Evolutionary conservation across 2,329 filamentous ascomycete species (phyloP).

Genomic region (Ceratocystis harringtonii): DNA sequence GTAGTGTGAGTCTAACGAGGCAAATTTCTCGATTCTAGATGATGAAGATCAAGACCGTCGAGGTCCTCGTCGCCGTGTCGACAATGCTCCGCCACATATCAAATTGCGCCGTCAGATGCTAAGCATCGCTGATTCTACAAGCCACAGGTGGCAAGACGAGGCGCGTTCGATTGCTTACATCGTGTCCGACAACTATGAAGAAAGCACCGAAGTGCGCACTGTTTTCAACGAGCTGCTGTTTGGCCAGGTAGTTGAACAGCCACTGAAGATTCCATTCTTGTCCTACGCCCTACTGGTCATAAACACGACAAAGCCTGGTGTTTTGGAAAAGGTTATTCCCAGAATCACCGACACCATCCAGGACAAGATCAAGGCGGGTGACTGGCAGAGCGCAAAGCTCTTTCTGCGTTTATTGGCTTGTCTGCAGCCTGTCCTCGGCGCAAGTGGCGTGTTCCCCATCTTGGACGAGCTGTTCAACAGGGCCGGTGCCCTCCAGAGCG

Average conservation of each 20-base stretch:
- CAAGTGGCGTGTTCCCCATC: constrained; percentile 70
- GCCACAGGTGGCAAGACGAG: constrained; percentile 66
- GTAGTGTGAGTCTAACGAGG: neutral
- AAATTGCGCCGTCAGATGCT: constrained; percentile 66
- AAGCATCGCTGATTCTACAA: constrained; percentile 64
- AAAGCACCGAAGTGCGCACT: constrained; percentile 52
- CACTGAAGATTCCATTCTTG: constrained; percentile 92
- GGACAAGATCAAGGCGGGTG: constrained; percentile 51
- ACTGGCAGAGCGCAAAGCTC: constrained; percentile 86
- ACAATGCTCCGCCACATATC: constrained; percentile 52
- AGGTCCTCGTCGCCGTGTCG: constrained; percentile 58
- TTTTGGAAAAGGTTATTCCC: constrained; percentile 55
- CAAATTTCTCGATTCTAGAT: constrained; percentile 21
- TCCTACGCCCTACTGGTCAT: constrained; percentile 67
- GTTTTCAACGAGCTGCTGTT: constrained; percentile 59
- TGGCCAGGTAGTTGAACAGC: constrained; percentile 75
- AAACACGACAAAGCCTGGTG: constrained; percentile 63
- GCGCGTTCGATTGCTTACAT: constrained; percentile 58
- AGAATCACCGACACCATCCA: constrained; percentile 49
- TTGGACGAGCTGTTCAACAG: constrained; percentile 81
- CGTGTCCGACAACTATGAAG: constrained; percentile 72
- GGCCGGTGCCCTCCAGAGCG: constrained; percentile 85
- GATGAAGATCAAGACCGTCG: constrained; percentile 60
- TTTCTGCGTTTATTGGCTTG: constrained; percentile 80
- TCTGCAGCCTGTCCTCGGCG: constrained; percentile 63